Conservation (phyloP, 192 early-diverging fungal species). For the Entrophospora sp. region DNA sequence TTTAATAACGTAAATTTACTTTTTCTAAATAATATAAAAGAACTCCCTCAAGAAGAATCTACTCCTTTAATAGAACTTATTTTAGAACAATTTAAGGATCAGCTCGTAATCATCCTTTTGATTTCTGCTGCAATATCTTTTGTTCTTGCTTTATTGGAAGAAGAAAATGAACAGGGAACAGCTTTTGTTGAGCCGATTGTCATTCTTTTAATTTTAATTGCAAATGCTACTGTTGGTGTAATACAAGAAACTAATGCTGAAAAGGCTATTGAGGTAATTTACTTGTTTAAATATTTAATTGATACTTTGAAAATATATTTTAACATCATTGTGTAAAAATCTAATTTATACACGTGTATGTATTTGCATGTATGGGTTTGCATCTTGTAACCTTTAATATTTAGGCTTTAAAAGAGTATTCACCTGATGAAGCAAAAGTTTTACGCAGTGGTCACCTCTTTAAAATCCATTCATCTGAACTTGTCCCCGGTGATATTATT, state of each 20-base stretch:
- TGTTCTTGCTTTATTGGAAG: constrained; percentile 84
- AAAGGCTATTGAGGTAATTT: constrained; percentile 83
- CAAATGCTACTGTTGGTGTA: constrained; percentile 95
- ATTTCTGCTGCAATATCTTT: constrained; percentile 87
- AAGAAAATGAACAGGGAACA: constrained; percentile 53
- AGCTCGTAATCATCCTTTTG: constrained; percentile 93
- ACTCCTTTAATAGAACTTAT: constrained; percentile 92
- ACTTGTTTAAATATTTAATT: neutral
- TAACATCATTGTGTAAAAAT: too few species aligned
- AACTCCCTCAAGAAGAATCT: constrained; percentile 81
- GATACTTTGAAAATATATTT: neutral
- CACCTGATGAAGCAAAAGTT: constrained; percentile 91
- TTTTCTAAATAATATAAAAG: constrained; percentile 27
- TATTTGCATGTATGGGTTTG: too few species aligned
- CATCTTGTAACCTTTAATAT: too few species aligned
- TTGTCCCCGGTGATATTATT: constrained; percentile 98
- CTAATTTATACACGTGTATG: too few species aligned
- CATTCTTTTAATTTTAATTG: constrained; percentile 95
- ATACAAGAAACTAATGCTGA: constrained; percentile 95
- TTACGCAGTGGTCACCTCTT: constrained; percentile 61
- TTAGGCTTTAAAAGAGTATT: constrained; percentile 88
- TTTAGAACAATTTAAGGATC: constrained; percentile 96
- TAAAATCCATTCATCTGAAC: constrained; percentile 63
- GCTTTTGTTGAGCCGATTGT: constrained; percentile 98
- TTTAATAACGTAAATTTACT: neutral